Conservation (phyloP, 2,329 filamentous ascomycete genomes). For the Lachnum nothofagi region DNA sequence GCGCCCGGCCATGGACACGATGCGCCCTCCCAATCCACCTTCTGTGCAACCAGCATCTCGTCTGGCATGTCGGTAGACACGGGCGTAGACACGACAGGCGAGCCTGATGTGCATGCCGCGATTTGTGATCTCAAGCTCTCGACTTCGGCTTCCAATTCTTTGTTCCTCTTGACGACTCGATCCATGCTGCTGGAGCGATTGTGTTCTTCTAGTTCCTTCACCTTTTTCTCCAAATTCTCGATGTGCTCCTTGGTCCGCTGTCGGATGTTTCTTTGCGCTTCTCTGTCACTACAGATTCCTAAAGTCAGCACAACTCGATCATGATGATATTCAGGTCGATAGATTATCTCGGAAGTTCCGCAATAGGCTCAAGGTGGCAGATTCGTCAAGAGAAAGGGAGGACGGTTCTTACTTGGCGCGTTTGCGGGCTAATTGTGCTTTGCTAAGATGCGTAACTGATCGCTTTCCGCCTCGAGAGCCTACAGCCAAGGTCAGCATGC, state of each 20-base stretch:
- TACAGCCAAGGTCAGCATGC: slow-evolving; percentile 10
- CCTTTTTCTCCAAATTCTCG: slow-evolving; percentile 32
- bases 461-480: slow-evolving; percentile 49
- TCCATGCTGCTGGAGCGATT: slow-evolving; percentile 41
- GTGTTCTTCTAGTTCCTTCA: slow-evolving; percentile 29
- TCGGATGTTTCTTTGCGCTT: slow-evolving; percentile 66
- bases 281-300: too few species aligned
- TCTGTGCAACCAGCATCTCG: slow-evolving; percentile 23
- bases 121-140: slow-evolving; percentile 27
- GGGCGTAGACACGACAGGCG: slow-evolving; percentile 1
- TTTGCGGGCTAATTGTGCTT: slow-evolving; percentile 83
- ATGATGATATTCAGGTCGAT: too few species aligned
- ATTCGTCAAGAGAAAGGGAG: too few species aligned
- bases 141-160: slow-evolving; percentile 29
- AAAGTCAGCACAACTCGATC: too few species aligned
- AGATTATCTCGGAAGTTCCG: too few species aligned
- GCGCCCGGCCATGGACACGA: slow-evolving; percentile 8
- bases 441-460: slow-evolving; percentile 81
- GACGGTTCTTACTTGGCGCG: too few species aligned
- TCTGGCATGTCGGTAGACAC: slow-evolving; percentile 21
- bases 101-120: slow-evolving; percentile 11
- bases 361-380: too few species aligned
- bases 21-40: slow-evolving; percentile 24
- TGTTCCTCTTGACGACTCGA: slow-evolving; percentile 28
- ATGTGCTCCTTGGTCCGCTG: slow-evolving; percentile 84